Base-by-base conservation (phyloP, 192 early-diverging fungal species). In the Lobosporangium transversale region DNA sequence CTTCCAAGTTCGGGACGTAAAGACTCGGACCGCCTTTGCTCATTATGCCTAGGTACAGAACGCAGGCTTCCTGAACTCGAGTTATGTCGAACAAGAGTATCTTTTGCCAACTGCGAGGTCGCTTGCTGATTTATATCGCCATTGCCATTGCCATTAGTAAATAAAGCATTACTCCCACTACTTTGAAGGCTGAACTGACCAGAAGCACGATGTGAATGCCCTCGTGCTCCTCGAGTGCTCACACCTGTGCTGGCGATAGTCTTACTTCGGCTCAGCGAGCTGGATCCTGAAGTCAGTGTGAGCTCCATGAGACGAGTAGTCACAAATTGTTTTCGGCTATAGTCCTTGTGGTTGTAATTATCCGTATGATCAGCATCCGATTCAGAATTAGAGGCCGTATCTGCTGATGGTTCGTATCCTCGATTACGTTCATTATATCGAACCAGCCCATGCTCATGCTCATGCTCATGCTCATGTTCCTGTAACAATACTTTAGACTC, bases 51-150 rank as follows among this genome's bases (percentile, higher is more conserved):
- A 0, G 70, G 51, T 2, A 75, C 70, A 26, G 70, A 66, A 9
- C 70, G 36, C 44, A 75, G 43, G n/a, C 70, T 75, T 23, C 70
- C 70, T 35, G 70, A 66, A 14, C 57, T 66, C 9, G 70, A 66
- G 8, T 61, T 62, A 30, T 75, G 70, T 53, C 63, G 56, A 12
- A 66, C 42, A 14, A 53, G 4, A 4, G 17, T 33, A 21, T 55
- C 70, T 24, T 58, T 62, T n/a, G n/a, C n/a, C n/a, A n/a, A n/a
- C n/a, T n/a, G n/a, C n/a, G n/a, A n/a, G n/a, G n/a, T n/a, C n/a
- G n/a, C n/a, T n/a, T n/a, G n/a, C n/a, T n/a, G n/a, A n/a, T n/a
- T n/a, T n/a, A n/a, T n/a, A n/a, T n/a, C 10, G 2, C 1, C 40
- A 24, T 42, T 21, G 33, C 60, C 35, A 29, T 32, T 30, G 26